Conservation (phyloP, 306 rosid genomes). For the Lathyrus sativus region DNA sequence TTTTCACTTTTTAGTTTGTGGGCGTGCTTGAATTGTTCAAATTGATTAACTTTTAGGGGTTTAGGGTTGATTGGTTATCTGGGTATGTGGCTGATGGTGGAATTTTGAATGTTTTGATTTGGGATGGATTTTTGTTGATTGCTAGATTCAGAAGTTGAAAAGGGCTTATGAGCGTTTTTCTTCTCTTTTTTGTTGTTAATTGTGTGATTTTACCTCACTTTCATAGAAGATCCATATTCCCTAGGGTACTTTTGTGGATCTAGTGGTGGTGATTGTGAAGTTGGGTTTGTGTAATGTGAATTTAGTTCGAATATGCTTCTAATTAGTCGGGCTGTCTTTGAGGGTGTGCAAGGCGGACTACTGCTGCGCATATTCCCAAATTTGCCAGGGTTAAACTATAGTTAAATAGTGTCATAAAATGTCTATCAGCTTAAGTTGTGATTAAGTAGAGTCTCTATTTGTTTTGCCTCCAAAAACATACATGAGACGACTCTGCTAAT, state of each 20-base stretch:
- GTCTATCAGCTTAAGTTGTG: no score
- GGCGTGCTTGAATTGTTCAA: slow-evolving; percentile 13
- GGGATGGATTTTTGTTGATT: slow-evolving; percentile 4
- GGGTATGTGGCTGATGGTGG: no score
- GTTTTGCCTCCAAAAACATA: no score
- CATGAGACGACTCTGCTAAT: no score
- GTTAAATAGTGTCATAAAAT: no score
- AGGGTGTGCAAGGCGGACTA: no score
- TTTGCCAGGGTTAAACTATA: no score
- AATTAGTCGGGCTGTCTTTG: no score
- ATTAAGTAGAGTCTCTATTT: no score
- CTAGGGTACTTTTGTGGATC: slow-evolving; percentile 26
- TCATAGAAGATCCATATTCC: slow-evolving; percentile 23
- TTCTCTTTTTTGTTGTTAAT: not conserved
- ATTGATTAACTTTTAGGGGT: slow-evolving; percentile 6
- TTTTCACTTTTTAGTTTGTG: not conserved
- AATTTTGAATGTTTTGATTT: not conserved
- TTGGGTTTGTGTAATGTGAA: slow-evolving; percentile 10
- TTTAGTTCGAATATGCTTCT: not conserved
- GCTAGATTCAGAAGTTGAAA: not conserved
- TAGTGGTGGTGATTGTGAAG: slow-evolving; percentile 33
- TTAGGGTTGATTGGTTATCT: no score
- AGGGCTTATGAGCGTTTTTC: not conserved
- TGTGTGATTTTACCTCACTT: not conserved
- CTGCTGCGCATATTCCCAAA: no score